Percentiles rank a stretch among this genome's conserved stretches.
Conservation (phyloP, 2,329 filamentous ascomycete species). For the Cladosporium sp. region DNA sequence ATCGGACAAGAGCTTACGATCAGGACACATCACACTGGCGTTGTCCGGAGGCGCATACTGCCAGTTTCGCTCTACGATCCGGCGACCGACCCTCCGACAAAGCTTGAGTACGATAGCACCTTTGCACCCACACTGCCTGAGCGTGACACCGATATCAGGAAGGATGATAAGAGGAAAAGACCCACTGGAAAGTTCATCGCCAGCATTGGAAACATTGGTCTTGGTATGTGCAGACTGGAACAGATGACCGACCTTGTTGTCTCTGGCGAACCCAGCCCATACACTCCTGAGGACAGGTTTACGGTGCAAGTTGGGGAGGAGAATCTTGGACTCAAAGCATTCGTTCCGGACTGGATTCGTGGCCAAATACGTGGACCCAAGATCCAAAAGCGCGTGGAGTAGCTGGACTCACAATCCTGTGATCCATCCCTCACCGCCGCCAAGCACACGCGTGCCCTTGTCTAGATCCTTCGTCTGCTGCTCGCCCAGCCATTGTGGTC, state of each 20-base stretch:
- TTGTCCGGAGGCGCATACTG: slow-evolving; percentile 84
- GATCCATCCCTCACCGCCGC: slow-evolving; percentile 21
- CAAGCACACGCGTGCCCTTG: slow-evolving; percentile 34
- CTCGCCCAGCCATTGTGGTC: slow-evolving; percentile 43
- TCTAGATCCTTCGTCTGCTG: slow-evolving; percentile 33
- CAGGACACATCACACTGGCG: slow-evolving; percentile 87
- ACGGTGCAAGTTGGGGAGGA: slow-evolving; percentile 26
- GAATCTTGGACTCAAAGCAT: slow-evolving; percentile 46
- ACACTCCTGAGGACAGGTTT: slow-evolving; percentile 54
- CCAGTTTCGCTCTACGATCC: slow-evolving; percentile 69
- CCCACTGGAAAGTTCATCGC: slow-evolving; percentile 76
- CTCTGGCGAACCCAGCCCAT: slow-evolving; percentile 62
- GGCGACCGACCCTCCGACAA: slow-evolving; percentile 36
- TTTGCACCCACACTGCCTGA: slow-evolving; percentile 19
- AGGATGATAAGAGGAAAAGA: slow-evolving; percentile 52
- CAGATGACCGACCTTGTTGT: slow-evolving; percentile 79
- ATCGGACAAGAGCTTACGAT: slow-evolving; percentile 96
- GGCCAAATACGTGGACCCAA: slow-evolving; percentile 39
- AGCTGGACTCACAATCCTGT: background rate
- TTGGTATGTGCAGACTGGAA: slow-evolving; percentile 82
- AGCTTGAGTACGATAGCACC: slow-evolving; percentile 44
- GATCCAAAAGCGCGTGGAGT: slow-evolving; percentile 33
- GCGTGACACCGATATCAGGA: slow-evolving; percentile 48
- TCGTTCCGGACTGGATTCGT: slow-evolving; percentile 74
- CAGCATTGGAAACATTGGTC: slow-evolving; percentile 77